Percentiles rank a stretch among this genome's conserved stretches.
phyloP scores from a whole-genome alignment of 352 stramenopile species.

The Discostella stelligera region DNA sequence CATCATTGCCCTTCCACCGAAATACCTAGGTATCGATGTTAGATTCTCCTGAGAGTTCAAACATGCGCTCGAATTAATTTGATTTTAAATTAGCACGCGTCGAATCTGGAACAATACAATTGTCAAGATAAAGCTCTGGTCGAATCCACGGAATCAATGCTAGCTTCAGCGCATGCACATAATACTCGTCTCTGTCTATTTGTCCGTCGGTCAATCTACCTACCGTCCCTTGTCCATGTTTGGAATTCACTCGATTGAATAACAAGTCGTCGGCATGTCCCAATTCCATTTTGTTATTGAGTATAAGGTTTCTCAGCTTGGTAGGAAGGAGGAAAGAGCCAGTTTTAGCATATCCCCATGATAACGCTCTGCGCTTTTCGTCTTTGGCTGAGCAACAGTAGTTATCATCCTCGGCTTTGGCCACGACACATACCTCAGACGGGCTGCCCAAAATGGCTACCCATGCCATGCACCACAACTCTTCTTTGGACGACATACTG shows the following conservation, averaged over 20 bases:
- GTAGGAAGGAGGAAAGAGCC: constrained; percentile 79
- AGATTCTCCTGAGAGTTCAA: too few relatives aligned
- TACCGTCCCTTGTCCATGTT: constrained; percentile 80
- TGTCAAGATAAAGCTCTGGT: constrained; percentile 54
- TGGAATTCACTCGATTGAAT: constrained; percentile 77
- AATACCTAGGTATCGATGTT: too few relatives aligned
- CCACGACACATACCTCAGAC: constrained; percentile 37
- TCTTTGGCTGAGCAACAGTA: constrained; percentile 3
- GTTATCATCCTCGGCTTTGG: constrained; percentile 33
- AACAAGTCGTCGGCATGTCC: constrained; percentile 83
- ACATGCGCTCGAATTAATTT: too few relatives aligned
- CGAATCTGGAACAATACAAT: too few relatives aligned
- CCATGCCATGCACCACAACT: constrained; percentile 82
- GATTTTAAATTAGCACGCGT: too few relatives aligned
- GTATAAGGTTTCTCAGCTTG: constrained; percentile 64
- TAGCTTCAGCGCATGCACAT: constrained; percentile 83
- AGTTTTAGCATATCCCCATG: constrained; percentile 73
- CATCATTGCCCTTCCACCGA: constrained; percentile 8
- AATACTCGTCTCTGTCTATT: constrained; percentile 82
- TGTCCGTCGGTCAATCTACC: constrained; percentile 78
- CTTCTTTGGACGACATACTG: constrained; percentile 7
- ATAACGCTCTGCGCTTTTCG: constrained; percentile 14
- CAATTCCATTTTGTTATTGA: constrained; percentile 81
- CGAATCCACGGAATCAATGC: constrained; percentile 80
- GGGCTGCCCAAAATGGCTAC: constrained; percentile 71